phyloP scores from a whole-genome alignment of 2,329 filamentous ascomycete genomes.

The Colletotrichum horii region DNA sequence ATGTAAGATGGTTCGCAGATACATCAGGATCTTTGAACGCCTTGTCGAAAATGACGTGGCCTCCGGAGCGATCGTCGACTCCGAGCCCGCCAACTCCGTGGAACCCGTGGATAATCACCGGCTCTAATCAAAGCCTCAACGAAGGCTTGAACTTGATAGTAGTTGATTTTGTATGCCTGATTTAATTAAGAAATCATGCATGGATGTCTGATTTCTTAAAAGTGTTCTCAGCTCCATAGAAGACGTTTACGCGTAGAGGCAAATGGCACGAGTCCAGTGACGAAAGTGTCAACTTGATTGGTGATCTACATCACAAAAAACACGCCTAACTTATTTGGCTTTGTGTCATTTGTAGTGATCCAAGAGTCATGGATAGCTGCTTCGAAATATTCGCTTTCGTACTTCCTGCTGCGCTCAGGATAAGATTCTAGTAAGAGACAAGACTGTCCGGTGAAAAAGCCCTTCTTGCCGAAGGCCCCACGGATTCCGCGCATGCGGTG shows the following conservation, averaged over 20 bases:
- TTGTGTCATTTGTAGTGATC: not conserved
- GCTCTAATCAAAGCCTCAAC: not conserved
- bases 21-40: not conserved
- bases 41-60: not conserved
- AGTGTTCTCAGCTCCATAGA: not conserved
- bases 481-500: not conserved
- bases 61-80: not conserved
- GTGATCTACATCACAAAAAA: not conserved
- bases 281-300: not conserved
- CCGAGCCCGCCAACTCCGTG: not conserved
- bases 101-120: not conserved
- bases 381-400: not conserved
- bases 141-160: not conserved
- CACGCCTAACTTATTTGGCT: not conserved
- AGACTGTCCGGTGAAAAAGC: not conserved
- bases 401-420: not conserved
- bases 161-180: too few species aligned
- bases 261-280: not conserved
- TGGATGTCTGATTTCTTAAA: not conserved
- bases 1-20: not conserved
- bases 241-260: not conserved
- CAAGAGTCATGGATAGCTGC: not conserved
- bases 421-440: not conserved
- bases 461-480: not conserved
- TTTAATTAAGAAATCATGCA: not conserved